phyloP scores from a whole-genome alignment of 2,329 filamentous ascomycete genomes.

The Blastomyces silverae region DNA sequence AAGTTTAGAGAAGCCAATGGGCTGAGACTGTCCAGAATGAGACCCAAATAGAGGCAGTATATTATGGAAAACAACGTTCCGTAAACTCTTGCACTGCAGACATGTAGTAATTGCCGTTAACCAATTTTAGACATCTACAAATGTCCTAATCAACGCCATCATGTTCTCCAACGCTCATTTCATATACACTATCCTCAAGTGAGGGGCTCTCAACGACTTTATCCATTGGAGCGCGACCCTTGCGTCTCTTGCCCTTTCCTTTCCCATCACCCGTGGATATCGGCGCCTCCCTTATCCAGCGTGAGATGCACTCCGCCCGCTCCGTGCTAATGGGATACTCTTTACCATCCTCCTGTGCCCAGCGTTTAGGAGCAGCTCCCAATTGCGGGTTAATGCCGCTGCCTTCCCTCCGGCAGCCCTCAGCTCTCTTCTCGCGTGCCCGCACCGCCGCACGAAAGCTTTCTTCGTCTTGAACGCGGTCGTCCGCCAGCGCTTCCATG shows the following conservation, averaged over 20 bases:
- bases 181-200: slow-evolving; percentile 15
- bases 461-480: slow-evolving; percentile 60
- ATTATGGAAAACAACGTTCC: not conserved
- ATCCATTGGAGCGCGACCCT: slow-evolving; percentile 4
- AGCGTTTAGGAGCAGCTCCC: slow-evolving; percentile 43
- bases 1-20: not conserved
- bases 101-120: not conserved
- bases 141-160: slow-evolving; percentile 5
- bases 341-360: slow-evolving; percentile 58
- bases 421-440: slow-evolving; percentile 51
- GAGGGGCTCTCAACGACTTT: slow-evolving; percentile 7
- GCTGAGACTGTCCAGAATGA: not conserved
- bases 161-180: slow-evolving; percentile 16
- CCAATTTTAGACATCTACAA: slow-evolving; percentile 2
- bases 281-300: slow-evolving; percentile 61
- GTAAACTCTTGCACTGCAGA: not conserved
- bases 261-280: slow-evolving; percentile 19
- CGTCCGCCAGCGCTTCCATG: slow-evolving; percentile 60
- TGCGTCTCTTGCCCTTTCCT: slow-evolving; percentile 18
- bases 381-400: slow-evolving; percentile 23
- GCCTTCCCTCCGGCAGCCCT: slow-evolving; percentile 24
- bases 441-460: slow-evolving; percentile 58
- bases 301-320: slow-evolving; percentile 59
- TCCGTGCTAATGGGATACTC: slow-evolving; percentile 66
- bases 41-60: not conserved